These are phyloP conservation scores for Oehlia diaphana DNA, from an alignment of 192 early-diverging fungal genomes.

Conservation along the genomic window DNA sequence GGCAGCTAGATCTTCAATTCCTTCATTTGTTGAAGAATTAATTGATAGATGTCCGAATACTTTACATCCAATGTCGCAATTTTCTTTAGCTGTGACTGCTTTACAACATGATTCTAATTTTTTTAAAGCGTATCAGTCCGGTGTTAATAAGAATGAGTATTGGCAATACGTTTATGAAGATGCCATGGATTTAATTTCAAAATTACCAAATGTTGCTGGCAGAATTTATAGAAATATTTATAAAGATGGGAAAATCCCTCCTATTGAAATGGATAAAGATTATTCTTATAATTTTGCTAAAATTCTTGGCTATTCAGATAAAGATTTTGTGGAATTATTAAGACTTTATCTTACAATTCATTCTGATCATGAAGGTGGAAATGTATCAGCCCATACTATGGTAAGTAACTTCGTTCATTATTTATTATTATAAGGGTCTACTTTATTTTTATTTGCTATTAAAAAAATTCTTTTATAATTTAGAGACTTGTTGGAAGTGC, in stretches of 20 bases:
- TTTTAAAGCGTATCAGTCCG: slow-evolving; percentile 93
- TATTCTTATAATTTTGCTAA: slow-evolving; percentile 95
- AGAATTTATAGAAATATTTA: slow-evolving; percentile 99
- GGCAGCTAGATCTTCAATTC: slow-evolving; percentile 91
- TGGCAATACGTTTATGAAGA: slow-evolving; percentile 97
- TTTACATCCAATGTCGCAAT: slow-evolving; percentile 99
- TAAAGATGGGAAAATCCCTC: slow-evolving; percentile 91
- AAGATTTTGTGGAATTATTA: slow-evolving; percentile 96
- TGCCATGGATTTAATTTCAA: slow-evolving; percentile 97
- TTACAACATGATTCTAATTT: slow-evolving; percentile 96
- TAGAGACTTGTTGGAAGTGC: slow-evolving; percentile 86
- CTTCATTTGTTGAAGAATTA: slow-evolving; percentile 93
- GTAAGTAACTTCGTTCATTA: background rate
- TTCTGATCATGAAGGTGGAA: slow-evolving; percentile 99
- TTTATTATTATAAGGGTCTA: background rate
- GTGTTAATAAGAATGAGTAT: slow-evolving; percentile 93
- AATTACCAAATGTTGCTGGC: slow-evolving; percentile 93
- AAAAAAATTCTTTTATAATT: background rate
- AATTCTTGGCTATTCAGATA: slow-evolving; percentile 86
- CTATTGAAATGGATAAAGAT: slow-evolving; percentile 87
- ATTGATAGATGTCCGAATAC: slow-evolving; percentile 98
- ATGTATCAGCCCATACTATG: slow-evolving; percentile 97
- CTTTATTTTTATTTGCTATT: slow-evolving; percentile 7
- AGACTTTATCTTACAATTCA: slow-evolving; percentile 99
- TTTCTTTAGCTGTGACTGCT: slow-evolving; percentile 94